These are phyloP conservation scores for Acer campestre DNA, from an alignment of 345 rosid species.

Conservation along the genomic window DNA sequence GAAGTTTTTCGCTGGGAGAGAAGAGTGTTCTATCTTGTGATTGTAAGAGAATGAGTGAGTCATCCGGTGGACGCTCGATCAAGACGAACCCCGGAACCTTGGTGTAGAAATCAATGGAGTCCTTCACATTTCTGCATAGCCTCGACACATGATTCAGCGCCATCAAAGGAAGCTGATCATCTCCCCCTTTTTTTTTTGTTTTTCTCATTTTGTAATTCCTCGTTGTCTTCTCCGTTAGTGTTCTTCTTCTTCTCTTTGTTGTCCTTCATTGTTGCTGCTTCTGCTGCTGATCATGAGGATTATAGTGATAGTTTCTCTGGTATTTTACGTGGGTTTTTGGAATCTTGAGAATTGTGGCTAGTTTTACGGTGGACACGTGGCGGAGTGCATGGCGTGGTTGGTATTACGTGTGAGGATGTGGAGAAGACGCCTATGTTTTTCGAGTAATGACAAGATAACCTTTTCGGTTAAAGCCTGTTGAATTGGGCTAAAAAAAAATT, in stretches of 20 bases:
- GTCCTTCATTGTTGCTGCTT: not conserved
- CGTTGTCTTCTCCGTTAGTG: not conserved
- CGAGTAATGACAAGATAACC: too few species aligned
- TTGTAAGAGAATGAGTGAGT: too few species aligned
- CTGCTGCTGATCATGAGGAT: not conserved
- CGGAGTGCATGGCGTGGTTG: constrained; percentile 17
- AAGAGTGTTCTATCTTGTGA: too few species aligned
- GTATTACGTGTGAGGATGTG: not conserved
- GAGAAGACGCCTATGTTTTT: not conserved
- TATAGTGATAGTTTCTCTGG: not conserved
- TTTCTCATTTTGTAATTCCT: not conserved
- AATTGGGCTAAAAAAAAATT: too few species aligned
- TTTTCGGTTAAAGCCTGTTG: too few species aligned
- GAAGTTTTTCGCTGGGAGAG: too few species aligned
- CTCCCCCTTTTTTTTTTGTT: not conserved
- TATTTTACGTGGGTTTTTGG: not conserved
- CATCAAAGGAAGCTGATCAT: constrained; percentile 43
- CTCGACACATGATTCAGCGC: constrained; percentile 74
- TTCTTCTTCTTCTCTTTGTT: not conserved
- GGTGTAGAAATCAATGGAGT: constrained; percentile 58
- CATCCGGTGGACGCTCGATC: constrained; percentile 52
- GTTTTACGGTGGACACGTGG: not conserved
- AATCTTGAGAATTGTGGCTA: too few species aligned
- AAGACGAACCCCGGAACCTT: constrained; percentile 62
- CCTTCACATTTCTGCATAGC: constrained; percentile 55